Conservation (phyloP, 495 filamentous ascomycete genomes). For the Neurospora pannonica region DNA sequence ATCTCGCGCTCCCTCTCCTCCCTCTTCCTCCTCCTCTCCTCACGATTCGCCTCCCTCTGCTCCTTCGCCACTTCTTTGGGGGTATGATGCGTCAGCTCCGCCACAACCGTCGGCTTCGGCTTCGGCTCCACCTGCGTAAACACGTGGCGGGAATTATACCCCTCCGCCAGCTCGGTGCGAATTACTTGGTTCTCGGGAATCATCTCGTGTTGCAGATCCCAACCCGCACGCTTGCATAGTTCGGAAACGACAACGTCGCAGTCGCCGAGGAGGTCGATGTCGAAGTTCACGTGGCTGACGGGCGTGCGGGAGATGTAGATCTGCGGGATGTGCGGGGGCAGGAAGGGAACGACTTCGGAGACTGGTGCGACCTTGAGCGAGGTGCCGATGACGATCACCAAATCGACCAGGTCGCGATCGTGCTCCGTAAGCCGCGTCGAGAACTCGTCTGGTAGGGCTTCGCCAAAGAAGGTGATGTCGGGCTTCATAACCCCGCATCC, state of each 20-base stretch:
- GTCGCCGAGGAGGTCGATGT: conserved; percentile 87
- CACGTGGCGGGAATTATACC: conserved; percentile 55
- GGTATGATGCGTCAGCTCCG: neutral
- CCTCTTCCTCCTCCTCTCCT: neutral
- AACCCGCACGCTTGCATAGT: conserved; percentile 74
- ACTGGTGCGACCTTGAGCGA: conserved; percentile 95
- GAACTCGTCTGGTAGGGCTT: conserved; percentile 76
- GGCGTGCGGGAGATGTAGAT: conserved; percentile 89
- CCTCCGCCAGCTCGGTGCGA: conserved; percentile 47
- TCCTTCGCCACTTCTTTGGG: neutral
- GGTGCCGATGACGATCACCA: conserved; percentile 96
- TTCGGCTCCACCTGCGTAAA: conserved; percentile 34
- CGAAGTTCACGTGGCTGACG: conserved; percentile 83
- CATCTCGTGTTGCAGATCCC: conserved; percentile 87
- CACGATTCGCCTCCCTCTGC: neutral
- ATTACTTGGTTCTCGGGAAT: conserved; percentile 58
- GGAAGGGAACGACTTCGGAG: conserved; percentile 73
- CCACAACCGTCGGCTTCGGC: neutral
- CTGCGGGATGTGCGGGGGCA: conserved; percentile 75
- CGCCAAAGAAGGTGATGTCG: conserved; percentile 97
- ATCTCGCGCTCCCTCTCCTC: conserved; percentile 1
- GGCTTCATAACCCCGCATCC: conserved; percentile 88
- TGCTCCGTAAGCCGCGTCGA: conserved; percentile 67
- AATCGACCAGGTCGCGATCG: conserved; percentile 69
- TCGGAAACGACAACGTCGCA: conserved; percentile 89